A percentile compares a stretch with the other conserved stretches of the same genome.
phyloP scores from a whole-genome alignment of 2,329 filamentous ascomycete species.

The Dactylellina drechsleri region DNA sequence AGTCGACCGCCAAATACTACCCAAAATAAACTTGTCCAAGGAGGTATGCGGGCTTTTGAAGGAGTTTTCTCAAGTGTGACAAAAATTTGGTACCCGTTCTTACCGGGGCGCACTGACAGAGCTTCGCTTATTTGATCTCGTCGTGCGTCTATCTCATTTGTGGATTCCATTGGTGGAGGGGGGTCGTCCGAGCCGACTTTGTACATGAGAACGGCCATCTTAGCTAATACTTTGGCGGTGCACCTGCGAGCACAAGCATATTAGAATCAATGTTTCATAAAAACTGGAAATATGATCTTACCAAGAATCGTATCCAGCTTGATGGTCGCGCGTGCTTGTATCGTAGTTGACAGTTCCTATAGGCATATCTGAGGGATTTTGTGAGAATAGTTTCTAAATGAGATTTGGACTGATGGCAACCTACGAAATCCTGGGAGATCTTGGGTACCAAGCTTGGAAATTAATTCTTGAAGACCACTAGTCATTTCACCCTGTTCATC shows the following conservation, averaged over 20 bases:
- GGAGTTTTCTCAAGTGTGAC: constrained; percentile 35
- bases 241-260: not conserved
- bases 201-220: constrained; percentile 30
- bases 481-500: constrained; percentile 22
- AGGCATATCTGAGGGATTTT: constrained; percentile 5
- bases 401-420: not conserved
- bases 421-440: constrained; percentile 26
- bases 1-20: constrained; percentile 39
- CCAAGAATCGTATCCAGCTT: constrained; percentile 50
- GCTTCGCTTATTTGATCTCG: constrained; percentile 31
- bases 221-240: constrained; percentile 33
- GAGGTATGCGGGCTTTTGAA: constrained; percentile 18
- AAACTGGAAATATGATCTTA: constrained; percentile 5
- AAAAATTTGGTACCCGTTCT: constrained; percentile 14
- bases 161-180: constrained; percentile 16
- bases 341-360: constrained; percentile 14
- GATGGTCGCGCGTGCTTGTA: constrained; percentile 20
- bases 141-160: constrained; percentile 19
- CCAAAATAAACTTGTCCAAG: constrained; percentile 48
- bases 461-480: constrained; percentile 37
- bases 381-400: not conserved
- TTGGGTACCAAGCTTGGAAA: constrained; percentile 16
- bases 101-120: constrained; percentile 10
- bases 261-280: constrained; percentile 7
- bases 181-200: constrained; percentile 28